Conservation (phyloP, 2,329 filamentous ascomycete species). For the Diplodia sapinea region DNA sequence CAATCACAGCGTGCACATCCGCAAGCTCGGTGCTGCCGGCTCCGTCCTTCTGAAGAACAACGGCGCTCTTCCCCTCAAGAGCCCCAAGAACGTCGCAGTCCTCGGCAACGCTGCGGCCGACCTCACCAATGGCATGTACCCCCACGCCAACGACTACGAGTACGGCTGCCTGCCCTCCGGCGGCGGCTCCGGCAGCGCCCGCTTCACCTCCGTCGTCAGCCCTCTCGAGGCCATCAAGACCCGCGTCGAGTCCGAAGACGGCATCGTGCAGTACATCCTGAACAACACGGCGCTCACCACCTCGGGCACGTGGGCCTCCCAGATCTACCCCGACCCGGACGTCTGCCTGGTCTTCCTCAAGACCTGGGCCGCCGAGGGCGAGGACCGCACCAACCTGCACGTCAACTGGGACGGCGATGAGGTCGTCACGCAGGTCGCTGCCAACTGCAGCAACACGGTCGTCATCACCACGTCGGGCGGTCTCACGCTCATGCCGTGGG, state of each 20-base stretch:
- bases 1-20: constrained; percentile 46
- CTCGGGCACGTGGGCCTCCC: constrained; percentile 33
- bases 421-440: constrained; percentile 45
- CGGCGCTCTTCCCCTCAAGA: constrained; percentile 59
- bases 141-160: constrained; percentile 38
- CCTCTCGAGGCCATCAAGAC: constrained; percentile 52
- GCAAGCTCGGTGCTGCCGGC: constrained; percentile 50
- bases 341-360: constrained; percentile 65
- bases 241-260: constrained; percentile 15
- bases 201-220: constrained; percentile 47
- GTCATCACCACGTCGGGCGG: constrained; percentile 55
- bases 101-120: constrained; percentile 58
- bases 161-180: constrained; percentile 53
- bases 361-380: constrained; percentile 56
- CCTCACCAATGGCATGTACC: constrained; percentile 57
- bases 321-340: constrained; percentile 45
- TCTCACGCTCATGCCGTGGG: constrained; percentile 51
- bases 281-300: constrained; percentile 30
- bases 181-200: constrained; percentile 50
- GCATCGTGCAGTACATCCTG: constrained; percentile 28
- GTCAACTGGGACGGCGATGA: constrained; percentile 49
- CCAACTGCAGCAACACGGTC: constrained; percentile 58
- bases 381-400: constrained; percentile 49
- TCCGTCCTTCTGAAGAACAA: constrained; percentile 59
- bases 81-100: constrained; percentile 55